These are phyloP conservation scores for Ogataea naganishii DNA, from an alignment of 805 yeast genomes.

Conservation along the genomic window DNA sequence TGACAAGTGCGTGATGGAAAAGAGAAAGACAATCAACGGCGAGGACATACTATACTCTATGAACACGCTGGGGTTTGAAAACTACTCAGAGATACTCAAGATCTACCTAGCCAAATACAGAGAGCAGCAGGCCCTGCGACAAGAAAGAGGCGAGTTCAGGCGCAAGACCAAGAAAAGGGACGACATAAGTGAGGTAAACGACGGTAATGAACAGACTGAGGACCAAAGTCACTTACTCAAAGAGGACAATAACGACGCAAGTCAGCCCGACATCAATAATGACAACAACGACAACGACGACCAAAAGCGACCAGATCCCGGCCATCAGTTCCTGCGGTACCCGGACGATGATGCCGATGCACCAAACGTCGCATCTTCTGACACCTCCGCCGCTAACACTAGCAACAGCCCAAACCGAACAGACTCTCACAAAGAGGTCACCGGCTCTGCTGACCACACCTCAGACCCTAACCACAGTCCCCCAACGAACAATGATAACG, in stretches of 20 bases:
- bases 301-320: background rate
- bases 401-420: too few relatives aligned
- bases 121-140: conserved; percentile 66
- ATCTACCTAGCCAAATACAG: conserved; percentile 62
- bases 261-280: background rate
- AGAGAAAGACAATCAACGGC: conserved; percentile 63
- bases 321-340: background rate
- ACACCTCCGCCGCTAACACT: too few relatives aligned
- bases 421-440: too few relatives aligned
- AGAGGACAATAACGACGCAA: background rate
- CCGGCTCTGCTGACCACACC: too few relatives aligned
- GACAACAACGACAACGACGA: conserved; percentile 1
- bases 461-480: too few relatives aligned
- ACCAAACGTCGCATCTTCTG: too few relatives aligned
- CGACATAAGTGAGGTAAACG: background rate
- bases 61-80: conserved; percentile 59
- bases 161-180: conserved; percentile 12
- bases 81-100: conserved; percentile 60
- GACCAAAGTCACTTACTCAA: background rate
- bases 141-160: conserved; percentile 50
- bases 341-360: background rate
- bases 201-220: background rate
- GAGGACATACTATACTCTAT: conserved; percentile 59
- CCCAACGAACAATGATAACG: conserved; percentile 6
- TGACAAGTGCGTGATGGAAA: conserved; percentile 55